Base-by-base conservation (phyloP, 2,329 filamentous ascomycete genomes). In the Alternaria metachromatica region DNA sequence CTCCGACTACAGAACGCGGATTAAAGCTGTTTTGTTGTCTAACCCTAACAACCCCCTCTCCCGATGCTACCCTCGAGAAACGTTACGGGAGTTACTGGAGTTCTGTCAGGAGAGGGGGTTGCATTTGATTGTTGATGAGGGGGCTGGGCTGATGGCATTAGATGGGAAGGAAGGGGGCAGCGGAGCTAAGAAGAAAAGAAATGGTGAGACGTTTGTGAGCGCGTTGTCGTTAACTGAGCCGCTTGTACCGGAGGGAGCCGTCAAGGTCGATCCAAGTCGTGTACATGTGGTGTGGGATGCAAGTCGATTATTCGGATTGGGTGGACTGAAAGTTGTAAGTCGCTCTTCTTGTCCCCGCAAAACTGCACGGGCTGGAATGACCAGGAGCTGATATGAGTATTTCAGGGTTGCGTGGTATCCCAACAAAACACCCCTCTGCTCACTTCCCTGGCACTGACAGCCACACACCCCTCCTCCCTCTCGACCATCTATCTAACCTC, bases 241-340 rank as follows among this genome's bases (percentile, higher is more conserved):
- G 6, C 55, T 77, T 1, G 66, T 70, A 4, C 72, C 71, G 0
- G 64, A 69, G n/a, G 74, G 73, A 3, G 74, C 72, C 2, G 71
- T 75, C n/a, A 77, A 77, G 51, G 67, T 77, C n/a, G 75, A 78
- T 53, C 72, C 75, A 12, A 72, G 66, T 44, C 69, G 71, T 5
- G 72, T 78, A 2, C 76, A 78, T 58, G 71, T 77, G 1, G 60
- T 78, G 2, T 78, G 76, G 76, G 72, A 71, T 44, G 66, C 72
- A 4, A 77, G 73, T 46, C 77, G 76, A 46, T 43, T 77, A 3
- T 77, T 78, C 41, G 76, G 76, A 2, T 63, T 70, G 13, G 72
- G 71, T 30, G 76, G 76, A 15, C 63, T 77, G 7, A 60, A 73
- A 57, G 58, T 77, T 3, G 76, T 77, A 60, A 61, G 75, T 68